Evolutionary conservation across 306 rosid genomes (phyloP).

Genomic region (Pyrus bretschneideri): DNA sequence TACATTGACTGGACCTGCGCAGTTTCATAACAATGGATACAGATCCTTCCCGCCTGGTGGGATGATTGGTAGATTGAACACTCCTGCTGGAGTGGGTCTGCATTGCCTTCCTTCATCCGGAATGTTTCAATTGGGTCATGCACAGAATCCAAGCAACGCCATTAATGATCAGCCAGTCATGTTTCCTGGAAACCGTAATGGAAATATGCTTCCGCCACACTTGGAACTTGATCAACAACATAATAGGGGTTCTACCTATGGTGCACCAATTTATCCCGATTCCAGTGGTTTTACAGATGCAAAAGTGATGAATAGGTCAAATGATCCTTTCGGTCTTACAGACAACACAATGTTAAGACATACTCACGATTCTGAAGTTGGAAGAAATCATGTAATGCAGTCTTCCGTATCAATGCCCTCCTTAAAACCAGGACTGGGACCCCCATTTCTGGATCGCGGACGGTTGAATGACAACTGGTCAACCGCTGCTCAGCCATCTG

Average conservation of each 20-base stretch:
- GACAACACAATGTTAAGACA: constrained; percentile 36
- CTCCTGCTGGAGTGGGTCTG: constrained; percentile 53
- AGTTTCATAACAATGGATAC: constrained; percentile 47
- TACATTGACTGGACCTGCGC: constrained; percentile 47
- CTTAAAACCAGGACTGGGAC: constrained; percentile 41
- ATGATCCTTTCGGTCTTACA: constrained; percentile 25
- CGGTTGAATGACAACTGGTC: constrained; percentile 55
- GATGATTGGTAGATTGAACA: constrained; percentile 63
- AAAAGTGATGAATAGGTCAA: constrained; percentile 28
- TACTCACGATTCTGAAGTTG: constrained; percentile 39
- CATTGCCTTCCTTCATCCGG: constrained; percentile 64
- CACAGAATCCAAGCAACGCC: constrained; percentile 38
- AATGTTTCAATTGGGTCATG: constrained; percentile 49
- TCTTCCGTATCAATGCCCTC: constrained; percentile 39
- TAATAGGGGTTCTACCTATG: constrained; percentile 29
- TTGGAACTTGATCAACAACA: constrained; percentile 54
- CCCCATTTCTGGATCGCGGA: constrained; percentile 43
- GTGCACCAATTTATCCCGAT: constrained; percentile 37
- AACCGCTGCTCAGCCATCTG: constrained; percentile 47
- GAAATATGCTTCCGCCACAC: constrained; percentile 43
- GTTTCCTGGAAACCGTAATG: constrained; percentile 42
- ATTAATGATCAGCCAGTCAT: constrained; percentile 38
- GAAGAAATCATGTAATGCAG: constrained; percentile 37
- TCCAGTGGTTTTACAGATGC: constrained; percentile 42
- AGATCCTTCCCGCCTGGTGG: constrained; percentile 64